Base-by-base conservation (phyloP, 805 yeast species). In the Ogataea trehaloabstinens region DNA sequence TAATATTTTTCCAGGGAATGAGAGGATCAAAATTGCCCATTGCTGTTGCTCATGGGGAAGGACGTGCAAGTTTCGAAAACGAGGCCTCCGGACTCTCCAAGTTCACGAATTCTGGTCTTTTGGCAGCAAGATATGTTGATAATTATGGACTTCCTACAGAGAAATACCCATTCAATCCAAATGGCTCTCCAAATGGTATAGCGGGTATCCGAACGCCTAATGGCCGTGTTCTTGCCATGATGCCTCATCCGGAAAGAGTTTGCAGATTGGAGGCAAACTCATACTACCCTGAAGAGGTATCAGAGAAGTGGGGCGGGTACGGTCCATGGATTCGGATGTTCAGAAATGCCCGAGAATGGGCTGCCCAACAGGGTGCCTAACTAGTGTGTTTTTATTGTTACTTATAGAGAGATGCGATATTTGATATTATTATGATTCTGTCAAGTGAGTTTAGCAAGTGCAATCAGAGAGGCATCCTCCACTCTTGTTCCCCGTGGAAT, bases 161-260 rank as follows among this genome's bases (percentile, higher is more conserved):
- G 60, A 75, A 71, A 56, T 93, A 84, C 60, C 99, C 99, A 46
- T 85, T 71, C 71, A 93, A 93, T 73, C 98, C 99, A 40, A 93
- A 93, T 66, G 99, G 99, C 31, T 87, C 97, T 11, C 87, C 93
- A 30, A 77, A 76, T 39, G 97, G 96, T 66, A 86, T 93, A 53
- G 85, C 96, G 27, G 99, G 97, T 72, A 78, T 93, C 40, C 73
- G 83, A 47, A 80, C 90, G 38, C 87, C 88, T 37, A 88, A 86
- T 58, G 98, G 98, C 48, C 82, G 99, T 63, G 97, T 93, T 3
- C 71, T 93, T 54, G 97, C 97, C 4, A 79, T 93, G 89, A 93
- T 93, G 99, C 99, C 99, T 33, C 99, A 93, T 63, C 99, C 99
- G 18, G 99, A 93, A 68, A 86, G 99, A 69, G 93, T 86, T 36